Evolutionary conservation across 2,329 filamentous ascomycete genomes (phyloP).

Genomic region (Hortaea sp.): DNA sequence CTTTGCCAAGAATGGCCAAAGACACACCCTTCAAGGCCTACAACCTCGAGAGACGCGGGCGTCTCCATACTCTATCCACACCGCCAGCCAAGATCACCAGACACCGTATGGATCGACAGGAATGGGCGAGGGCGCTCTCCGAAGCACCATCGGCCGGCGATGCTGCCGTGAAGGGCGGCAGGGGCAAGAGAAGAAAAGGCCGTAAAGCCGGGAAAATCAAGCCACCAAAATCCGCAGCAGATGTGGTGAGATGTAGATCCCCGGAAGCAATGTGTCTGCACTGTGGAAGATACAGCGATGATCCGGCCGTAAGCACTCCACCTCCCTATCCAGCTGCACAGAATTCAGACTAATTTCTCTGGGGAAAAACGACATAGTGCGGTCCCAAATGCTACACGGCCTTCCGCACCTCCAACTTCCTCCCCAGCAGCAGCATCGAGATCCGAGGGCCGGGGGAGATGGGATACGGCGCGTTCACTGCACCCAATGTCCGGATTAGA

Average conservation of each 20-base stretch:
- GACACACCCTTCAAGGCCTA: slow-evolving; percentile 1
- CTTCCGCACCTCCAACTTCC: neutral
- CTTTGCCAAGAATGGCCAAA: slow-evolving; percentile 1
- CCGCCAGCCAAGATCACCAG: slow-evolving; percentile 1
- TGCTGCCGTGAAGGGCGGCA: neutral
- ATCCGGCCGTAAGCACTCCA: neutral
- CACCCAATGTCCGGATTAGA: slow-evolving; percentile 1
- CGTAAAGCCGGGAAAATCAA: neutral
- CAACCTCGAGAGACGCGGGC: neutral
- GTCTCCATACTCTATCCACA: neutral
- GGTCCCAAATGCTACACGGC: neutral
- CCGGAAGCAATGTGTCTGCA: neutral
- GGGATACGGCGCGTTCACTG: slow-evolving; percentile 5
- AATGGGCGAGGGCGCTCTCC: neutral
- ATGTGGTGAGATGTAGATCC: neutral
- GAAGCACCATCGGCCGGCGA: neutral
- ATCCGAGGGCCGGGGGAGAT: slow-evolving; percentile 2
- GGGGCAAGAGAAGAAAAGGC: neutral
- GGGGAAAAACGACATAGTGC: neutral
- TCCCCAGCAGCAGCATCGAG: slow-evolving; percentile 1
- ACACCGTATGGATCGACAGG: neutral
- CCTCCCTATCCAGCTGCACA: neutral
- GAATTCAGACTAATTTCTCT: neutral
- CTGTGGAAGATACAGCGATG: neutral
- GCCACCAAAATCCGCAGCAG: neutral